These are phyloP conservation scores for Polytrichum formosum DNA, from an alignment of 225 moss, liverwort and hornwort genomes.

Conservation along the genomic window DNA sequence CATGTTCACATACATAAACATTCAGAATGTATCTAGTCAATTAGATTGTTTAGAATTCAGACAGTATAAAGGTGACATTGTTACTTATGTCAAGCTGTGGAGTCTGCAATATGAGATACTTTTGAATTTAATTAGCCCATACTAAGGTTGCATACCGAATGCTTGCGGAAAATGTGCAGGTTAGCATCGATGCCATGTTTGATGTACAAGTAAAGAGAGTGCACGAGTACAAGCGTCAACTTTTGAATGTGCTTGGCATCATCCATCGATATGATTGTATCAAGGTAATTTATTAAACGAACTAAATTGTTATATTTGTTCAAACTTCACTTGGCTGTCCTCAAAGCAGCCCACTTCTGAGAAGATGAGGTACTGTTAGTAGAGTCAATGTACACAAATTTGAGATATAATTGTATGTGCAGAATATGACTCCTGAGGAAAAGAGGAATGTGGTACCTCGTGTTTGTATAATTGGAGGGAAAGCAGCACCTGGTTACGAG, in stretches of 20 bases:
- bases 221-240: conserved; percentile 91
- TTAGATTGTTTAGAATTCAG: too few relatives aligned
- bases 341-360: neutral
- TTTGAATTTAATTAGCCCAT: neutral
- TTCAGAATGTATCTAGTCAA: too few relatives aligned
- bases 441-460: conserved; percentile 79
- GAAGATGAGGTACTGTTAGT: too few relatives aligned
- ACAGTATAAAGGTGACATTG: too few relatives aligned
- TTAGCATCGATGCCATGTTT: conserved; percentile 94
- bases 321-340: neutral
- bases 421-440: conserved; percentile 79
- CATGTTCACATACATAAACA: too few relatives aligned
- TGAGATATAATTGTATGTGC: conserved; percentile 12
- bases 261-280: conserved; percentile 88
- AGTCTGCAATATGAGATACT: too few relatives aligned
- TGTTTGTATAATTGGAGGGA: conserved; percentile 84
- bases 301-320: neutral
- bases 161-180: conserved; percentile 31
- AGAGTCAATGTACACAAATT: neutral
- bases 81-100: too few relatives aligned
- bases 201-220: conserved; percentile 95
- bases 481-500: conserved; percentile 86
- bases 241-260: conserved; percentile 77
- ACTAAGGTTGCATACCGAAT: neutral
- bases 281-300: conserved; percentile 42